Percentiles rank a stretch among this genome's conserved stretches.
Conservation (phyloP, 345 rosid species). For the Xanthoceras sorbifolium region DNA sequence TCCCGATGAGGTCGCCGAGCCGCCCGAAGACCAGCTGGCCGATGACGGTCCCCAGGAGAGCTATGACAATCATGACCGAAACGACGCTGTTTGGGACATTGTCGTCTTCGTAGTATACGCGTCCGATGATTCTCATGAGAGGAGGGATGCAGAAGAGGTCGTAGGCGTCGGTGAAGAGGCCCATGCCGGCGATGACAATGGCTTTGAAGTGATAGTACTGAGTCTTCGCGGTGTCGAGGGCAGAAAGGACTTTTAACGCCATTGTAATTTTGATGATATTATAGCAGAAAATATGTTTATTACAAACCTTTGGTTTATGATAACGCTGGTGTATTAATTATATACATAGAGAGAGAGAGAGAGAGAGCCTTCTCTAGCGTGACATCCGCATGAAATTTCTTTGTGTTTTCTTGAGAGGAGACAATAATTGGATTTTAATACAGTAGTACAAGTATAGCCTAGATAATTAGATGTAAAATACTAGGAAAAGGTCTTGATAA, state of each 20-base stretch:
- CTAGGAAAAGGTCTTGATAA: too few relatives aligned
- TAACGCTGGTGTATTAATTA: too few relatives aligned
- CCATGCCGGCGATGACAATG: slow-evolving; percentile 66
- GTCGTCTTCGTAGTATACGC: slow-evolving; percentile 37
- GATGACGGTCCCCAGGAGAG: slow-evolving; percentile 58
- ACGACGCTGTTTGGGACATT: slow-evolving; percentile 15
- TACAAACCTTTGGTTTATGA: not conserved
- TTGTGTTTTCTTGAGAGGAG: too few relatives aligned
- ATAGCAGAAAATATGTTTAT: not conserved
- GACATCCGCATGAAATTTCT: too few relatives aligned
- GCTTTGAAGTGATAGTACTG: slow-evolving; percentile 67
- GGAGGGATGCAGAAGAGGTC: slow-evolving; percentile 67
- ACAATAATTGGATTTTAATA: too few relatives aligned
- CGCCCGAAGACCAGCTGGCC: slow-evolving; percentile 68
- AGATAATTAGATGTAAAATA: too few relatives aligned
- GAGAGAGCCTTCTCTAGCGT: too few relatives aligned
- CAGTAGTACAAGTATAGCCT: too few relatives aligned
- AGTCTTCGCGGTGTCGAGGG: slow-evolving; percentile 52
- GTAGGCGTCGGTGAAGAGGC: slow-evolving; percentile 64
- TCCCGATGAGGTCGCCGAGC: slow-evolving; percentile 61
- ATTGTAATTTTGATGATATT: slow-evolving; percentile 13
- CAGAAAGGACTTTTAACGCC: slow-evolving; percentile 47
- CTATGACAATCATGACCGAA: slow-evolving; percentile 41
- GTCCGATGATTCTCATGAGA: slow-evolving; percentile 40
- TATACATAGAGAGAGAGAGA: too few relatives aligned